These are phyloP conservation scores for Melampsora americana DNA, from an alignment of 1,284 basidiomycete species.

Conservation along the genomic window DNA sequence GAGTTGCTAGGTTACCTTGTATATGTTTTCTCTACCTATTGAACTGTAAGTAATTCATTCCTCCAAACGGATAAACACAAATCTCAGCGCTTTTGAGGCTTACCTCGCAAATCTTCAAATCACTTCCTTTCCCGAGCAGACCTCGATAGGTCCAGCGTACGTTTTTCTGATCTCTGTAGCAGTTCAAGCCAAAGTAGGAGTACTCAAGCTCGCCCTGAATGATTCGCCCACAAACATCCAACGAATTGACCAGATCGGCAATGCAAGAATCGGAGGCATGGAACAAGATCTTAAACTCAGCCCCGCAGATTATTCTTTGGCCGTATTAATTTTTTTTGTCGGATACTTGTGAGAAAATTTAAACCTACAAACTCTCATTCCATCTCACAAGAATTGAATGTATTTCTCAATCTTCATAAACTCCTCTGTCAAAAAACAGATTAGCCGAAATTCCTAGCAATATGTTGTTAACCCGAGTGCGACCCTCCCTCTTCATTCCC, in stretches of 20 bases:
- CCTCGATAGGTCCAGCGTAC: neutral
- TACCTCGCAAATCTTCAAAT: neutral
- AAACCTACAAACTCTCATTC: neutral
- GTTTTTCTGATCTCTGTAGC: neutral
- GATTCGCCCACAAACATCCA: too few species aligned
- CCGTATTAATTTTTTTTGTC: constrained; percentile 1
- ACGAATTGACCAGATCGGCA: neutral
- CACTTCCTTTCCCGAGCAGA: constrained; percentile 3
- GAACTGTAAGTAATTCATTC: neutral
- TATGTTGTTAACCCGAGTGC: constrained; percentile 5
- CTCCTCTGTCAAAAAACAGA: neutral
- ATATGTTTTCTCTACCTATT: constrained; percentile 8
- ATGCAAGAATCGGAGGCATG: constrained; percentile 3
- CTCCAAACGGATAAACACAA: neutral
- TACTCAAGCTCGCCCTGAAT: too few species aligned
- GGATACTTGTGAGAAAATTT: neutral
- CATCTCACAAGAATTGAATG: neutral
- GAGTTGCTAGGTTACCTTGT: neutral
- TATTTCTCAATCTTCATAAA: neutral
- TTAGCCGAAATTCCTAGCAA: constrained; percentile 6
- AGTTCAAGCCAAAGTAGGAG: too few species aligned
- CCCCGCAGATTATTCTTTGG: neutral
- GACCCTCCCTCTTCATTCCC: constrained; percentile 3
- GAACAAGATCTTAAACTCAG: neutral
- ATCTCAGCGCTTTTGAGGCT: neutral